Evolutionary conservation across 306 rosid species (phyloP).

Genomic region (Begonia peltatifolia): DNA sequence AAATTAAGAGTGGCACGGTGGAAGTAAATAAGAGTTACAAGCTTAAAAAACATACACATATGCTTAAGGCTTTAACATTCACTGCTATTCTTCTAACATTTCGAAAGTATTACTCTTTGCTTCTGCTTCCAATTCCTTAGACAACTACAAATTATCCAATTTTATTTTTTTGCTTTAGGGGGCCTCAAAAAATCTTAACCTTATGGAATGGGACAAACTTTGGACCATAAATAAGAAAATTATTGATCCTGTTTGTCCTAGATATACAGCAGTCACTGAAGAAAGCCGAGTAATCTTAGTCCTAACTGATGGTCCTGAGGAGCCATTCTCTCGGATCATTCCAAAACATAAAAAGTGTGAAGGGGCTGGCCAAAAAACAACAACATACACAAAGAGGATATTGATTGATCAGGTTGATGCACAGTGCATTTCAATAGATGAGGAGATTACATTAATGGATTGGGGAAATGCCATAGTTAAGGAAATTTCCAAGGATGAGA

Average conservation of each 20-base stretch:
- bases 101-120: too few species aligned
- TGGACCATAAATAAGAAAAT: conserved; percentile 93
- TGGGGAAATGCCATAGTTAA: conserved; percentile 89
- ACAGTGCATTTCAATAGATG: conserved; percentile 38
- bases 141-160: neutral
- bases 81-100: too few species aligned
- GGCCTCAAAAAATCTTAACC: conserved; percentile 88
- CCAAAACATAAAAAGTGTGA: conserved; percentile 86
- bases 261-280: conserved; percentile 77
- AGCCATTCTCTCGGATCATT: conserved; percentile 54
- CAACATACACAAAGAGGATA: conserved; percentile 50
- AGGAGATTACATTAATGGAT: conserved; percentile 89
- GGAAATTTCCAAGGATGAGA: conserved; percentile 52
- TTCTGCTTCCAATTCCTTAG: too few species aligned
- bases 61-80: too few species aligned
- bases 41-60: too few species aligned
- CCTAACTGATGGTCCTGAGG: conserved; percentile 73
- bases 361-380: conserved; percentile 76
- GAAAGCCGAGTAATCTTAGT: conserved; percentile 53
- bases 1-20: too few species aligned
- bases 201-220: conserved; percentile 99
- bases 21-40: too few species aligned
- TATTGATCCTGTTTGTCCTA: conserved; percentile 89
- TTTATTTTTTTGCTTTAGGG: conserved; percentile 36
- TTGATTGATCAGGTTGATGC: conserved; percentile 80